These are phyloP conservation scores for Aegilops sharonensis DNA, from an alignment of 176 grass and related monocot species.

Conservation along the genomic window DNA sequence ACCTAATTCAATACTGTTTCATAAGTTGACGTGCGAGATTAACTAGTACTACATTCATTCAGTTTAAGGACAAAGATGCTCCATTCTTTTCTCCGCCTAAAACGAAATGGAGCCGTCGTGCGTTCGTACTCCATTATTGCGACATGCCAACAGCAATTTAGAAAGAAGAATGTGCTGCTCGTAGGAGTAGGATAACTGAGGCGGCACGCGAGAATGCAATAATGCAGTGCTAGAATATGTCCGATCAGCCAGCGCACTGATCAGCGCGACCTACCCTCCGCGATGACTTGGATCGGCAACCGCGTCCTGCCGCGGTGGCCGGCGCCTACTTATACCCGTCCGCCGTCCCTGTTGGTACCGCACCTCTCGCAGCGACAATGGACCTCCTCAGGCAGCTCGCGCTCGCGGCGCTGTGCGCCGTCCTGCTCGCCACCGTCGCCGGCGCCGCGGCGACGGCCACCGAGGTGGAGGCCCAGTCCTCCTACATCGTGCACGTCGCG, in stretches of 20 bases:
- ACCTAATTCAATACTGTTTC: not conserved
- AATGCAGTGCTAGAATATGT: not conserved
- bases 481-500: constrained; percentile 14
- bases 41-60: not conserved
- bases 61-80: not conserved
- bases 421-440: not conserved
- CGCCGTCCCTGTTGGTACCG: no score
- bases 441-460: not conserved
- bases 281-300: no score
- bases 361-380: not conserved
- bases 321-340: no score
- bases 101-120: not conserved
- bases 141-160: not conserved
- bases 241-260: no score
- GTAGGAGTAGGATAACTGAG: not conserved
- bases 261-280: no score
- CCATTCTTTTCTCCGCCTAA: not conserved
- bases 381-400: not conserved
- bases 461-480: not conserved
- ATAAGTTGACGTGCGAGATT: not conserved
- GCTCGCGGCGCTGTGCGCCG: not conserved
- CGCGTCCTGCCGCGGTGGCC: no score
- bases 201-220: not conserved
- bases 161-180: not conserved
- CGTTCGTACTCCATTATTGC: not conserved